These are phyloP conservation scores for Septoria petroselini DNA, from an alignment of 2,329 filamentous ascomycete species.

Conservation along the genomic window DNA sequence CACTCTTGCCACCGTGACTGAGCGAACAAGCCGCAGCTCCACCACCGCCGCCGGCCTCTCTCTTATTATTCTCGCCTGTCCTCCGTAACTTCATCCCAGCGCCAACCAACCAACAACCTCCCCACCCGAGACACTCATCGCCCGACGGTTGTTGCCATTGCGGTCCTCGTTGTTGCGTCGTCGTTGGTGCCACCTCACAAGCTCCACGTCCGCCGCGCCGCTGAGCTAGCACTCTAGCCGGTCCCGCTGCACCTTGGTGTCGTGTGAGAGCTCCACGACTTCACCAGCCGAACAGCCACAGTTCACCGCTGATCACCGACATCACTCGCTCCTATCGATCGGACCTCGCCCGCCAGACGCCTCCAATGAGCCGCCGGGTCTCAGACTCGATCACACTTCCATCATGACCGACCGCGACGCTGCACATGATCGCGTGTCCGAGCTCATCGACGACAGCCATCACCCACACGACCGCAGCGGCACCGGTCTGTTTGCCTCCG, in stretches of 20 bases:
- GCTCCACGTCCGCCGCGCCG: constrained; percentile 3
- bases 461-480: constrained; percentile 28
- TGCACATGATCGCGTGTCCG: constrained; percentile 39
- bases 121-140: background rate
- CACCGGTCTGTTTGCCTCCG: constrained; percentile 11
- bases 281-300: background rate
- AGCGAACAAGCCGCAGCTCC: too few relatives aligned
- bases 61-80: too few relatives aligned
- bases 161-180: too few relatives aligned
- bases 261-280: constrained; percentile 11
- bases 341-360: background rate
- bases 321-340: background rate
- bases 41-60: too few relatives aligned
- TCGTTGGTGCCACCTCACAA: constrained; percentile 1
- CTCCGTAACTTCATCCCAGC: too few relatives aligned
- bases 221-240: background rate
- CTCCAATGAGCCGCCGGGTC: constrained; percentile 24
- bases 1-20: too few relatives aligned
- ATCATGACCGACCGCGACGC: constrained; percentile 30
- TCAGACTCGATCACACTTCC: constrained; percentile 18
- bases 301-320: background rate
- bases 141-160: too few relatives aligned
- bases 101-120: too few relatives aligned
- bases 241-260: constrained; percentile 6
- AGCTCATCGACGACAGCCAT: constrained; percentile 43